Evolutionary conservation across 306 rosid genomes (phyloP).

Genomic region (Cyamopsis tetragonoloba): DNA sequence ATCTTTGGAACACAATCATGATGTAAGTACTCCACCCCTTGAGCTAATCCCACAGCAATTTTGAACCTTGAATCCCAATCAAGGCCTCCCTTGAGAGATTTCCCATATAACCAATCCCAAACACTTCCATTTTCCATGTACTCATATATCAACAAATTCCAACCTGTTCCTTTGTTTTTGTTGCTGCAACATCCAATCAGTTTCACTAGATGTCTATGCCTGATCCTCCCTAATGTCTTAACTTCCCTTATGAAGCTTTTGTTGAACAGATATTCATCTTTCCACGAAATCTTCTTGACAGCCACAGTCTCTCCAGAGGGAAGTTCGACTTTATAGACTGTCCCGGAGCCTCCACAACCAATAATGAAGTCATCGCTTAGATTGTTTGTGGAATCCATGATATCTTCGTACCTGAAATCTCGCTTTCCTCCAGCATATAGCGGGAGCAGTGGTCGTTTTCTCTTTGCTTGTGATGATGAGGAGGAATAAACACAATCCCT

Average conservation of each 20-base stretch:
- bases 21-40: slow-evolving; percentile 86
- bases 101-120: slow-evolving; percentile 87
- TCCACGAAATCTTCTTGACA: slow-evolving; percentile 66
- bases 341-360: slow-evolving; percentile 90
- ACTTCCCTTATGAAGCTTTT: slow-evolving; percentile 76
- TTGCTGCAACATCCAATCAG: slow-evolving; percentile 82
- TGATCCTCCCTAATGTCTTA: slow-evolving; percentile 79
- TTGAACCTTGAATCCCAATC: slow-evolving; percentile 80
- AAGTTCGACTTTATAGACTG: slow-evolving; percentile 72
- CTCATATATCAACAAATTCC: slow-evolving; percentile 78
- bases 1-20: slow-evolving; percentile 89
- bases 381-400: slow-evolving; percentile 73
- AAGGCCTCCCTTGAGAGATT: slow-evolving; percentile 38
- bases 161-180: slow-evolving; percentile 56
- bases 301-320: slow-evolving; percentile 65
- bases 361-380: slow-evolving; percentile 71
- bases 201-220: slow-evolving; percentile 89
- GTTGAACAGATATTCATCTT: slow-evolving; percentile 70
- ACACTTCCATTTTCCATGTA: slow-evolving; percentile 89
- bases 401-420: slow-evolving; percentile 69
- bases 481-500: slow-evolving; percentile 53
- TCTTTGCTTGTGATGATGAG: slow-evolving; percentile 52
- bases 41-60: slow-evolving; percentile 76
- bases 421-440: slow-evolving; percentile 35
- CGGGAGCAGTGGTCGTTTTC: slow-evolving; percentile 48